phyloP scores from a whole-genome alignment of 768 basidiomycete genomes.

The Mrakia gelida region DNA sequence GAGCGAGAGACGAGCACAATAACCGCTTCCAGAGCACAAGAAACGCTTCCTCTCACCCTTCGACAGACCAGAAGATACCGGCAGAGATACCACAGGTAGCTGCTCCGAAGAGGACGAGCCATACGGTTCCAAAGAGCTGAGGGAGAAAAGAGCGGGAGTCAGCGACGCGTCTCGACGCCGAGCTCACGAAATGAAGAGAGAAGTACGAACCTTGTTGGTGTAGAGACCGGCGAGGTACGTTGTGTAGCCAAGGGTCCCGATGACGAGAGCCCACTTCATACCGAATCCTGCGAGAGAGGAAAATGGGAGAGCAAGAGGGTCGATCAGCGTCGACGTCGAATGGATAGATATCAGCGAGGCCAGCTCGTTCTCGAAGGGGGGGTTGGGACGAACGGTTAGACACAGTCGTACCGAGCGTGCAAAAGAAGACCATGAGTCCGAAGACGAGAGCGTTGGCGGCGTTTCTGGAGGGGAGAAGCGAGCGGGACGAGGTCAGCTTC shows the following conservation, averaged over 20 bases:
- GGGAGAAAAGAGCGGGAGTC: slow-evolving; percentile 19
- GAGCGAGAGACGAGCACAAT: not conserved
- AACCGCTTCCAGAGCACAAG: too few species aligned
- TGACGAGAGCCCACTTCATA: slow-evolving; percentile 7
- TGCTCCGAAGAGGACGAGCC: slow-evolving; percentile 41
- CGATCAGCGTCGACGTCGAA: not conserved
- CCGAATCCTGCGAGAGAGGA: not conserved
- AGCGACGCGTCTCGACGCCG: not conserved
- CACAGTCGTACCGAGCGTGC: not conserved
- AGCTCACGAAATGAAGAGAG: not conserved
- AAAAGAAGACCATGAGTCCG: slow-evolving; percentile 26
- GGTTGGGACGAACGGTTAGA: slow-evolving; percentile 12
- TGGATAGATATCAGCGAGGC: not conserved
- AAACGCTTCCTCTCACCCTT: not conserved
- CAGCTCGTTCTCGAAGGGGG: not conserved
- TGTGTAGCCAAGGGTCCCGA: slow-evolving; percentile 4
- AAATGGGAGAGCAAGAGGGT: not conserved
- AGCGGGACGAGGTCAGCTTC: too few species aligned
- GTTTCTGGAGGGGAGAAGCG: not conserved
- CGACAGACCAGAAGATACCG: slow-evolving; percentile 38
- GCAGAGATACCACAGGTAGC: slow-evolving; percentile 39
- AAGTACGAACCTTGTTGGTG: slow-evolving; percentile 34
- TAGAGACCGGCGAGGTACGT: slow-evolving; percentile 40
- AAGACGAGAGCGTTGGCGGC: slow-evolving; percentile 12
- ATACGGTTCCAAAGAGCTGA: slow-evolving; percentile 35